Percentiles rank a stretch among this genome's conserved stretches.
Evolutionary conservation across 2,329 filamentous ascomycete genomes (phyloP).

Genomic region (Diaporthe caulivora): DNA sequence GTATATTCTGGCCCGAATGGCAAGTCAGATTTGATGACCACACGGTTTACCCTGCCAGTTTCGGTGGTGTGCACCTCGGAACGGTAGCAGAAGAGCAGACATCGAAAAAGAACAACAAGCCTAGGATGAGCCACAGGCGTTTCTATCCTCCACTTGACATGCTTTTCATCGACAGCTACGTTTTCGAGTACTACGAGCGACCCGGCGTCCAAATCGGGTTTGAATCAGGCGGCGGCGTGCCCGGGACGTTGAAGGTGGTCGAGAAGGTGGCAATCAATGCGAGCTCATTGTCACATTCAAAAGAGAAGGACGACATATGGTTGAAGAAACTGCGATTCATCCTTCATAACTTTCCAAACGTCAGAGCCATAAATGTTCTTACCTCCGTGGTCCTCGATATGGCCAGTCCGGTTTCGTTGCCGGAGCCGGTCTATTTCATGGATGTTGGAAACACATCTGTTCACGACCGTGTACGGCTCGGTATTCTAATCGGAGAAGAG

Average conservation of each 20-base stretch:
- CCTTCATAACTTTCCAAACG: conserved; percentile 4
- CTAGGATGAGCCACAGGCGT: neutral
- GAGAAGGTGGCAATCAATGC: conserved; percentile 35
- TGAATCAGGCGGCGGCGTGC: neutral
- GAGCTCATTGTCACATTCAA: conserved; percentile 10
- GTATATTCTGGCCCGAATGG: conserved; percentile 34
- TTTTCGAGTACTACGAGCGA: conserved; percentile 33
- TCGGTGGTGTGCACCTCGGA: neutral
- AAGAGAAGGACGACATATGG: conserved; percentile 31
- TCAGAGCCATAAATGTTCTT: conserved; percentile 22
- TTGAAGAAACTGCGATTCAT: conserved; percentile 35
- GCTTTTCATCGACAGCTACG: conserved; percentile 34
- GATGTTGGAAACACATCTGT: conserved; percentile 19
- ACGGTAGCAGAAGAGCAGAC: neutral
- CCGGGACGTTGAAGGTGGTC: neutral
- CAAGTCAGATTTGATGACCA: conserved; percentile 1
- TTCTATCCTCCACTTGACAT: conserved; percentile 28
- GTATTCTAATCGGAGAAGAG: conserved; percentile 22
- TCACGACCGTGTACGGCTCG: conserved; percentile 26
- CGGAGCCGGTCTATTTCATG: neutral
- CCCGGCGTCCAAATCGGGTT: conserved; percentile 15
- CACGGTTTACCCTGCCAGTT: neutral
- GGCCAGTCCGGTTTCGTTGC: neutral
- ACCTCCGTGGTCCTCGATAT: conserved; percentile 22
- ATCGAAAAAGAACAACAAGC: neutral